Conservation (phyloP, 768 basidiomycete species). For the Mycena epipterygia region DNA sequence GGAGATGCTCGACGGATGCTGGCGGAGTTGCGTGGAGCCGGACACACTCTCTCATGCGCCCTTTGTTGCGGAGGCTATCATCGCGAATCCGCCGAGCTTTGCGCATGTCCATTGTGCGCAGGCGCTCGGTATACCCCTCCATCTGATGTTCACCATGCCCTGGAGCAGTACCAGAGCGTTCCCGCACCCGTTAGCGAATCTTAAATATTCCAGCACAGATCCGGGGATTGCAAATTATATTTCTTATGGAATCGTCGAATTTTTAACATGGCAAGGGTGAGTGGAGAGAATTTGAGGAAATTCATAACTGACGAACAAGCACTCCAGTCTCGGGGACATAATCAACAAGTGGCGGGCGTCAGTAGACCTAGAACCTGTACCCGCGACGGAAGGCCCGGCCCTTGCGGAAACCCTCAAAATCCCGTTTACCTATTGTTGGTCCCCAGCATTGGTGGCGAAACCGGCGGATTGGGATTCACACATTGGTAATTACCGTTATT, state of each 20-base stretch:
- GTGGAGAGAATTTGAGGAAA: neutral
- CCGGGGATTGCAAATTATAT: slow-evolving; percentile 57
- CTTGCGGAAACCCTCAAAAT: slow-evolving; percentile 54
- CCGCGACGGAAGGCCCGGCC: slow-evolving; percentile 50
- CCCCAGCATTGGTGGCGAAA: slow-evolving; percentile 53
- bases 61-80: slow-evolving; percentile 62
- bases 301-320: neutral
- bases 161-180: slow-evolving; percentile 53
- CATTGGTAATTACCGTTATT: slow-evolving; percentile 54
- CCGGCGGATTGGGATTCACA: slow-evolving; percentile 58
- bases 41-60: slow-evolving; percentile 47
- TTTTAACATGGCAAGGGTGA: slow-evolving; percentile 59
- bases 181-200: slow-evolving; percentile 60
- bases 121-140: slow-evolving; percentile 55
- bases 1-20: slow-evolving; percentile 61
- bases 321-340: slow-evolving; percentile 55
- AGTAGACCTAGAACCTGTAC: slow-evolving; percentile 53
- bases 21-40: slow-evolving; percentile 51
- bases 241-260: slow-evolving; percentile 56
- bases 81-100: slow-evolving; percentile 64
- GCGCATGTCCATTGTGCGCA: slow-evolving; percentile 63
- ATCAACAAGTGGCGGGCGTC: slow-evolving; percentile 57
- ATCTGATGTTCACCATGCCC: slow-evolving; percentile 33
- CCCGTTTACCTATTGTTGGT: slow-evolving; percentile 60
- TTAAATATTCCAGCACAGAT: slow-evolving; percentile 55